Percentiles rank a stretch among this genome's conserved stretches.
phyloP scores from a whole-genome alignment of 2,329 filamentous ascomycete species.

The Aspergillus alliaceus region DNA sequence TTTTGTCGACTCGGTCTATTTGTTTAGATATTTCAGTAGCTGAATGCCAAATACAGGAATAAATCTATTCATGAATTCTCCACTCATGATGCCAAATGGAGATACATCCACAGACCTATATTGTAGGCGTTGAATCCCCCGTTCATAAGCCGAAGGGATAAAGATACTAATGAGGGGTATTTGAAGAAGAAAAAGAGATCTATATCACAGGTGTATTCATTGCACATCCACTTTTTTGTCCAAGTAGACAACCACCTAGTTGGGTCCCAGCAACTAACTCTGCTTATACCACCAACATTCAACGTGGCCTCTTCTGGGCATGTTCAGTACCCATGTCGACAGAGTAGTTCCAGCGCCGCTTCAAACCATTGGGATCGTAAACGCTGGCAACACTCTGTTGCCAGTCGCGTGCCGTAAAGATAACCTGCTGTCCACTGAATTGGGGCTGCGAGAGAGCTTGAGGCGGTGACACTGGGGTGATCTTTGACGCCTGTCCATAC shows the following conservation, averaged over 20 bases:
- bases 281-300: constrained; percentile 3
- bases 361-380: constrained; percentile 46
- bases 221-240: not conserved
- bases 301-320: constrained; percentile 35
- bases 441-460: constrained; percentile 35
- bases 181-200: not conserved
- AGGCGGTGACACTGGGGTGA: constrained; percentile 27
- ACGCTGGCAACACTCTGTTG: constrained; percentile 51
- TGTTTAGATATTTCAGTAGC: too few relatives aligned
- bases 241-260: not conserved
- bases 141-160: not conserved
- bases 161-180: not conserved
- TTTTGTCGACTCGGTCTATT: too few relatives aligned
- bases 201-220: not conserved
- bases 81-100: not conserved
- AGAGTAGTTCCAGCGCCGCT: constrained; percentile 45
- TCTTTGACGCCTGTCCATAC: constrained; percentile 32
- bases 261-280: not conserved
- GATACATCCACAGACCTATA: not conserved
- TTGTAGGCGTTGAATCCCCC: not conserved
- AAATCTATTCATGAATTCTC: not conserved
- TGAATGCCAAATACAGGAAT: too few relatives aligned
- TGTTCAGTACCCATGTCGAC: constrained; percentile 32
- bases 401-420: constrained; percentile 49
- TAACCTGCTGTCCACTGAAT: constrained; percentile 33